These are phyloP conservation scores for Hydnomerulius pinastri DNA, from an alignment of 768 basidiomycete genomes.

Conservation along the genomic window DNA sequence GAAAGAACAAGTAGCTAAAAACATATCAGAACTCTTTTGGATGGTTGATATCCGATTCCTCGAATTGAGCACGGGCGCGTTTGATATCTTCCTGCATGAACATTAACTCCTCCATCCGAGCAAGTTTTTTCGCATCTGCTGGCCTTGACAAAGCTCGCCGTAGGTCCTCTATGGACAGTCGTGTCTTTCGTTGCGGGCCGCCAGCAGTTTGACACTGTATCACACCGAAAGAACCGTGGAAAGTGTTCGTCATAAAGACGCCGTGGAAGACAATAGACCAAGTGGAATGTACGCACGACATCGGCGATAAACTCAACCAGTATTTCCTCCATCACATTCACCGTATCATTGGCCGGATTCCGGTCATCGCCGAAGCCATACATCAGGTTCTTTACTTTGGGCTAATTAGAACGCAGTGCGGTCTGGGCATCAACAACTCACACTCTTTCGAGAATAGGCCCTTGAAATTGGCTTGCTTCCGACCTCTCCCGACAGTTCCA, in stretches of 20 bases:
- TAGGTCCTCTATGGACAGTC: constrained; percentile 86
- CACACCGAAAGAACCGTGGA: constrained; percentile 10
- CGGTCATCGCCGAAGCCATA: constrained; percentile 94
- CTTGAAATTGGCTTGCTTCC: constrained; percentile 68
- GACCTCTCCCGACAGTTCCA: constrained; percentile 47
- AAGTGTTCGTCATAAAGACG: not conserved
- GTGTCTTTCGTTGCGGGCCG: constrained; percentile 65
- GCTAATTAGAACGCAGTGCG: constrained; percentile 15
- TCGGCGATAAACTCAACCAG: constrained; percentile 89
- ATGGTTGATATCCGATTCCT: constrained; percentile 50
- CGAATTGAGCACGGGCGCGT: constrained; percentile 80
- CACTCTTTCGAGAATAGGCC: constrained; percentile 83
- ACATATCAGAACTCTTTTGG: constrained; percentile 45
- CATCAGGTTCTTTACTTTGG: constrained; percentile 79
- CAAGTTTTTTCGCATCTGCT: constrained; percentile 90
- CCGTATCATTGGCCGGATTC: constrained; percentile 84
- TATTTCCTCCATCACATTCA: constrained; percentile 93
- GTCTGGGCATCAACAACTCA: constrained; percentile 39
- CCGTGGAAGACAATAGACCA: constrained; percentile 3
- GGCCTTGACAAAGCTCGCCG: constrained; percentile 77
- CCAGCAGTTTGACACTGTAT: constrained; percentile 72
- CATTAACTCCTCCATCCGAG: constrained; percentile 87
- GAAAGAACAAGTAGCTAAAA: not conserved
- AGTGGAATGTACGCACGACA: constrained; percentile 57
- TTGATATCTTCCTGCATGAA: constrained; percentile 96